A percentile compares a stretch with the other conserved stretches of the same genome.
phyloP scores from a whole-genome alignment of 257 asterid genomes.

The Solanum pinnatisectum region DNA sequence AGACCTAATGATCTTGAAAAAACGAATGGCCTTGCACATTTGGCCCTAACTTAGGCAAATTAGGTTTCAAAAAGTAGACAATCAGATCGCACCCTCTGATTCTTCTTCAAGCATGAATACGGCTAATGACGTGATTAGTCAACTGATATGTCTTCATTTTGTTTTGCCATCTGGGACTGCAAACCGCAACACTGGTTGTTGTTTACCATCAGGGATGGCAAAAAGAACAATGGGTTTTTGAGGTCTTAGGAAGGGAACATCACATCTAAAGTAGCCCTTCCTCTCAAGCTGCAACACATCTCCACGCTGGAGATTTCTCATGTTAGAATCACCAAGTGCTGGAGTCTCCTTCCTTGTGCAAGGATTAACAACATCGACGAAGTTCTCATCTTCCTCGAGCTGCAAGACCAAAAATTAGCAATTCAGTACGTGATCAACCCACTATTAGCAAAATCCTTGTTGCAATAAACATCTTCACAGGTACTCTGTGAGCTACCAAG shows the following conservation, averaged over 20 bases:
- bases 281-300: slow-evolving; percentile 86
- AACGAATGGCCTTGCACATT: background rate
- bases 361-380: slow-evolving; percentile 65
- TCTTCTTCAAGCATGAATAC: background rate
- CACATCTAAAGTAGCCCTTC: slow-evolving; percentile 87
- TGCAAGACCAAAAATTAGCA: slow-evolving; percentile 16
- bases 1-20: background rate
- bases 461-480: background rate
- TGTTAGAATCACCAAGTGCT: slow-evolving; percentile 80
- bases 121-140: background rate
- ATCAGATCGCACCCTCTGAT: background rate
- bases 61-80: background rate
- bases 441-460: background rate
- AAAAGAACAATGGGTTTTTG: slow-evolving; percentile 62
- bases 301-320: slow-evolving; percentile 76
- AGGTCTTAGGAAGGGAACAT: slow-evolving; percentile 56
- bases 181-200: slow-evolving; percentile 53
- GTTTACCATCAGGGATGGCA: slow-evolving; percentile 92
- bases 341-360: slow-evolving; percentile 55
- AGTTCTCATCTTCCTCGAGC: slow-evolving; percentile 92
- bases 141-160: background rate
- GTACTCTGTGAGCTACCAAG: background rate
- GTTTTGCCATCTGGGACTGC: background rate
- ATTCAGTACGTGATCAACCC: background rate
- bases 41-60: background rate